Conservation (phyloP, 306 rosid species). For the Trichosanthes truncata region DNA sequence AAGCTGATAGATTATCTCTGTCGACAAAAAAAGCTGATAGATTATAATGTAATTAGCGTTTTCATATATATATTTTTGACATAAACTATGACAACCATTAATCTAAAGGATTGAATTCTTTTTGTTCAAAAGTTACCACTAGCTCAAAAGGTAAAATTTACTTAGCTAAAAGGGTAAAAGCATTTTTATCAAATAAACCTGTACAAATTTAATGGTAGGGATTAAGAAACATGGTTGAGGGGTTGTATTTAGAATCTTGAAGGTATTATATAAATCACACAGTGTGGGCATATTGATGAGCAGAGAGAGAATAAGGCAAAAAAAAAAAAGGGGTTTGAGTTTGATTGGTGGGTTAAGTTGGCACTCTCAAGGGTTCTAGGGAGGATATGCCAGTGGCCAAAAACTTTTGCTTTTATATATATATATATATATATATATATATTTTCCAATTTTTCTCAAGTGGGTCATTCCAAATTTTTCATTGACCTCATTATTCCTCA, state of each 20-base stretch:
- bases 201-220: not conserved
- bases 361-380: not conserved
- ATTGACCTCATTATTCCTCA: not conserved
- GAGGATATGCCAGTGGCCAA: not conserved
- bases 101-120: too few species aligned
- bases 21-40: too few species aligned
- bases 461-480: not conserved
- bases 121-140: too few species aligned
- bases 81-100: too few species aligned
- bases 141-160: too few species aligned
- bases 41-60: too few species aligned
- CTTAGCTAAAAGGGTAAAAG: not conserved
- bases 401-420: not conserved
- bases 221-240: not conserved
- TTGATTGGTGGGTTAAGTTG: slow-evolving; percentile 2
- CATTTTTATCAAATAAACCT: not conserved
- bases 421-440: too few species aligned
- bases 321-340: not conserved
- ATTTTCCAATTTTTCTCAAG: not conserved
- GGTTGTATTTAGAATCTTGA: not conserved
- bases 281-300: slow-evolving; percentile 2
- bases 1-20: too few species aligned
- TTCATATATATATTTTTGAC: too few species aligned
- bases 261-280: not conserved
- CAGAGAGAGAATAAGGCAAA: slow-evolving; percentile 5